Evolutionary conservation across 352 stramenopile species (phyloP), one percentile per base, ranked within the genome.

Genomic region (Phytophthora cryptogea): DNA sequence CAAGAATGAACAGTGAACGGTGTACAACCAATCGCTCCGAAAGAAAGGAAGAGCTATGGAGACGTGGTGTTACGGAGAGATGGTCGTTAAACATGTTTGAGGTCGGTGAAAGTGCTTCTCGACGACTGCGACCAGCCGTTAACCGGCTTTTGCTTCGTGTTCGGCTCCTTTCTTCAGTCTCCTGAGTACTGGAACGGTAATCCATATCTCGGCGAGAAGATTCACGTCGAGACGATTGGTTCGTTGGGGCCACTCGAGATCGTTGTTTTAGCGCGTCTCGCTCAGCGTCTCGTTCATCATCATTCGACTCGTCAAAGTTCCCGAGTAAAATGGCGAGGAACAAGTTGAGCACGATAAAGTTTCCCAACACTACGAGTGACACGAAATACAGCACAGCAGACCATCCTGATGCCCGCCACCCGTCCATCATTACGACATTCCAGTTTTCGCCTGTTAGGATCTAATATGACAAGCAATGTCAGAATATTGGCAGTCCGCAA

Each of bases 401-500:
- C 74, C 73, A 88, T 27, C 79, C 80, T 16, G 66, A 83, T 13
- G 78, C 78, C n/a, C 84, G 76, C 84, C 83, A 94, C 2, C 75
- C 78, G 54, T 97, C 82, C 55, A 96, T 83, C 86, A 98, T 93
- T 9, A 98, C 83, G 5, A 69, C 58, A 47, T 97, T 97, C 90
- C 91, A 98, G 71, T 97, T 96, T 58, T 98, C 92, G 17, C 89
- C 91, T 17, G 90, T 93, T 16, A 98, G 60, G 31, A 98, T 82
- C 71, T 97, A 58, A 81, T 78, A 78, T 53, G 10, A 13, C 17
- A 8, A n/a, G 10, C n/a, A 39, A 48, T 36, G 13, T 40, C 11
- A 44, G 26, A 54, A 14, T n/a, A n/a, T n/a, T n/a, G n/a, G n/a
- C n/a, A n/a, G n/a, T n/a, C n/a, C n/a, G n/a, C n/a, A n/a, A n/a